Evolutionary conservation across 2,329 filamentous ascomycete species (phyloP), one percentile per base, ranked within the genome.

Genomic region (Talaromyces sp.): DNA sequence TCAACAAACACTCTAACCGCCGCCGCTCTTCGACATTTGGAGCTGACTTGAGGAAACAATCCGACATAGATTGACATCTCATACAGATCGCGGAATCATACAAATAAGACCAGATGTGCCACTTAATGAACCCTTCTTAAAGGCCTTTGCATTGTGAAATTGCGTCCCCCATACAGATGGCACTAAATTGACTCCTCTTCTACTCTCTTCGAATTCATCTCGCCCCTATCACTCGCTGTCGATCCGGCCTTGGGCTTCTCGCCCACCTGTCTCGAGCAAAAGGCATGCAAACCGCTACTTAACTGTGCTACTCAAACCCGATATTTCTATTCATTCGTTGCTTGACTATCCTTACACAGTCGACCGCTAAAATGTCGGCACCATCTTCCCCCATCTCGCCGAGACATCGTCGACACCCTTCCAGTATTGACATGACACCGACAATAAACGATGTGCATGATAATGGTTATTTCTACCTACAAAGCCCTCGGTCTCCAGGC

Each of bases 321-420:
- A 37, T 56, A 56, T 8, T 19, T 4, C 31, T n/a, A 56, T 35
- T 19, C 16, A 35, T 14, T 56, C n/a, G 50, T 56, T 31, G 6
- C 31, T 37, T 14, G 50, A 24, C 24, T 3, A 16, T 50, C 7
- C 7, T 27, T 52, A 33, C 48, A 52, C 31, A 19, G n/a, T 33
- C 50, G 31, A 56, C 56, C 10, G 11, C 14, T 13, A 39, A 27
- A 71, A 71, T 74, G 54, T 70, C 73, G 65, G 70, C 72, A 67
- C 73, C 74, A 64, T 72, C 73, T 41, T 72, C 75, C 71, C 74
- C 74, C 27, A 59, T 75, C 71, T 74, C 74, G 64, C 71, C 77
- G 62, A 70, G 72, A 71, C 77, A 79, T 71, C 76, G 75, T 73
- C 74, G 76, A 52, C 70, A 72, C 66, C 74, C 76, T 43, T 77